phyloP scores from a whole-genome alignment of 2,329 filamentous ascomycete genomes.

The Aureobasidium sp. region DNA sequence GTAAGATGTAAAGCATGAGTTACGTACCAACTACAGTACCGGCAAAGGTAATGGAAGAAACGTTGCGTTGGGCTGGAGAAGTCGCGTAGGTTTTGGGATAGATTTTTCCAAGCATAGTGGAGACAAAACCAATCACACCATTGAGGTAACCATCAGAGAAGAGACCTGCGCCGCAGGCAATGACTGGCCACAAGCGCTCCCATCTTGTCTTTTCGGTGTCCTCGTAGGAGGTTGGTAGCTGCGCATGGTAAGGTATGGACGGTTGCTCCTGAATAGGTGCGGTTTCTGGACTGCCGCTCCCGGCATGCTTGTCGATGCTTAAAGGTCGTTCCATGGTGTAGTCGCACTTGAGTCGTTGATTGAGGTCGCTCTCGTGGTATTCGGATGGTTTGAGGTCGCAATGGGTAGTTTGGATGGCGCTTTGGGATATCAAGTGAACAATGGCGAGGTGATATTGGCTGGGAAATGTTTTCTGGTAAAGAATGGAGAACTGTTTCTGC shows the following conservation, averaged over 20 bases:
- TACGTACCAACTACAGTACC: constrained; percentile 61
- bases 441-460: not conserved
- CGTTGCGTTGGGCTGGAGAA: constrained; percentile 64
- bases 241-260: not conserved
- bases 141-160: constrained; percentile 93
- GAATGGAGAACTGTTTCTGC: no score
- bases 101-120: constrained; percentile 62
- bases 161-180: constrained; percentile 82
- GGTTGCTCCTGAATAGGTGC: constrained; percentile 7
- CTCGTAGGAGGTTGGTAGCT: not conserved
- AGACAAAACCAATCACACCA: constrained; percentile 82
- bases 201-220: constrained; percentile 23
- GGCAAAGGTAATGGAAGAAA: constrained; percentile 75
- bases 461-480: no score
- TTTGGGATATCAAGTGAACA: not conserved
- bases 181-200: constrained; percentile 62
- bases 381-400: not conserved
- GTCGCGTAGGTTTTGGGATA: constrained; percentile 64
- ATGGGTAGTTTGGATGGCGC: constrained; percentile 2
- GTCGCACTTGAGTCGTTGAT: not conserved
- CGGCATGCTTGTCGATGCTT: constrained; percentile 1
- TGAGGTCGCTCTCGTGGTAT: not conserved
- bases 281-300: not conserved
- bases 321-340: not conserved
- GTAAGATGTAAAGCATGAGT: no score